These are phyloP conservation scores for Yamadazyma nakazawae DNA, from an alignment of 805 yeast species.

Conservation along the genomic window DNA sequence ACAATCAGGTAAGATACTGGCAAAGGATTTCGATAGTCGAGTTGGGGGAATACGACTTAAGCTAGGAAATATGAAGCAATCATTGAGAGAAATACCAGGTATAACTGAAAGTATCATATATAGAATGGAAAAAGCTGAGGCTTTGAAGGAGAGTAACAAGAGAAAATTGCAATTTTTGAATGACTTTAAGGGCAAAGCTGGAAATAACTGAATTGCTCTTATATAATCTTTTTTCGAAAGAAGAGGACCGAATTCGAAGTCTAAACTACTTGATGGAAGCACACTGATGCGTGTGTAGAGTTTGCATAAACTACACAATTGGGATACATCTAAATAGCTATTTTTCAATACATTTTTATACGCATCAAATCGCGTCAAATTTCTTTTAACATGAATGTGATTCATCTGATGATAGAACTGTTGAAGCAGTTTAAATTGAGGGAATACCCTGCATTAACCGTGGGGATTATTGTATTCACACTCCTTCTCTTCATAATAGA, in stretches of 20 bases:
- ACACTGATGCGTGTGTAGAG: neutral
- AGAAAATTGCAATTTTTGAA: slow-evolving; percentile 24
- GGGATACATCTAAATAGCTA: neutral
- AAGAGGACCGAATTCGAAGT: neutral
- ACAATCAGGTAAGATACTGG: slow-evolving; percentile 33
- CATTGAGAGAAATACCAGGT: slow-evolving; percentile 36
- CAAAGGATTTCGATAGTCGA: slow-evolving; percentile 41
- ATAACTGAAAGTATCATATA: slow-evolving; percentile 32
- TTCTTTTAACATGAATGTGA: neutral
- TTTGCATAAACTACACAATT: neutral
- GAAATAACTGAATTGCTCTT: neutral
- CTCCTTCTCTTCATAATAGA: slow-evolving; percentile 40
- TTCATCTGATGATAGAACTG: neutral
- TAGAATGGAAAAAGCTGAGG: slow-evolving; percentile 22
- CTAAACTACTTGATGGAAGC: neutral
- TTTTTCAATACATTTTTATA: neutral
- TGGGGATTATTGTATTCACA: slow-evolving; percentile 58
- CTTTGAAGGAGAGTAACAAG: slow-evolving; percentile 23
- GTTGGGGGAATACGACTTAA: slow-evolving; percentile 39
- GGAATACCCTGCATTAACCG: slow-evolving; percentile 54
- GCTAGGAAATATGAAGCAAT: slow-evolving; percentile 25
- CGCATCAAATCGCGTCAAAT: slow-evolving; percentile 1
- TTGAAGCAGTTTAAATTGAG: slow-evolving; percentile 2
- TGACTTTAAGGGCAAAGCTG: slow-evolving; percentile 15
- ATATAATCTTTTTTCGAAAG: neutral